Evolutionary conservation across 805 yeast species (phyloP).

Genomic region (Suhomyces prunicola): DNA sequence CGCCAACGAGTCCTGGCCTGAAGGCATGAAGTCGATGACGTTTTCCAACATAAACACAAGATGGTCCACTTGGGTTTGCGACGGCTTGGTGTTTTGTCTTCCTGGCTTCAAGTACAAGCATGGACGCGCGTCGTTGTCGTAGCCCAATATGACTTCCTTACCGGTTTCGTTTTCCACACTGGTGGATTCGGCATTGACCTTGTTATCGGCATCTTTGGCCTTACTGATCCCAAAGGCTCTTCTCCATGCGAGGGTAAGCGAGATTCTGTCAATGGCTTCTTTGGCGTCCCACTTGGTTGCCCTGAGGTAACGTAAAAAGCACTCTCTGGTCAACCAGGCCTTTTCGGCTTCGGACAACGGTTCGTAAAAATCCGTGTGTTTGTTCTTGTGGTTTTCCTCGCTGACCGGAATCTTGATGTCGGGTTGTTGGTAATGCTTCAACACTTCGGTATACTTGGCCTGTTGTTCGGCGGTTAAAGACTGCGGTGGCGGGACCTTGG

Average conservation of each 20-base stretch:
- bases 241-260: conserved; percentile 52
- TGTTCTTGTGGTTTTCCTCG: conserved; percentile 46
- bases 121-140: conserved; percentile 52
- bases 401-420: conserved; percentile 44
- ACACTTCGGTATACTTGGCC: conserved; percentile 58
- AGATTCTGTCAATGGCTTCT: conserved; percentile 43
- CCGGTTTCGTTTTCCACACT: conserved; percentile 52
- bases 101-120: conserved; percentile 52
- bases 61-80: conserved; percentile 53
- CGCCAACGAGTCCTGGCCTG: conserved; percentile 56
- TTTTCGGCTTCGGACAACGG: conserved; percentile 26
- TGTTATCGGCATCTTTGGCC: conserved; percentile 27
- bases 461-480: conserved; percentile 53
- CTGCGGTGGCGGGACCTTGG: conserved; percentile 49
- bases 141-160: conserved; percentile 52
- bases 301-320: conserved; percentile 48
- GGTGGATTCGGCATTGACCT: conserved; percentile 40
- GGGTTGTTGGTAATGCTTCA: conserved; percentile 52
- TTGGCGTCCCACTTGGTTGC: conserved; percentile 51
- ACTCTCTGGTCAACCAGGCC: conserved; percentile 51
- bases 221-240: conserved; percentile 47
- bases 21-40: conserved; percentile 52
- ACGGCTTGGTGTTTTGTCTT: conserved; percentile 52
- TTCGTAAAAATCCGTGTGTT: conserved; percentile 29
- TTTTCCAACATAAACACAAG: conserved; percentile 56